phyloP scores from a whole-genome alignment of 2,329 filamentous ascomycete species.

The Colletotrichum endophyticum region DNA sequence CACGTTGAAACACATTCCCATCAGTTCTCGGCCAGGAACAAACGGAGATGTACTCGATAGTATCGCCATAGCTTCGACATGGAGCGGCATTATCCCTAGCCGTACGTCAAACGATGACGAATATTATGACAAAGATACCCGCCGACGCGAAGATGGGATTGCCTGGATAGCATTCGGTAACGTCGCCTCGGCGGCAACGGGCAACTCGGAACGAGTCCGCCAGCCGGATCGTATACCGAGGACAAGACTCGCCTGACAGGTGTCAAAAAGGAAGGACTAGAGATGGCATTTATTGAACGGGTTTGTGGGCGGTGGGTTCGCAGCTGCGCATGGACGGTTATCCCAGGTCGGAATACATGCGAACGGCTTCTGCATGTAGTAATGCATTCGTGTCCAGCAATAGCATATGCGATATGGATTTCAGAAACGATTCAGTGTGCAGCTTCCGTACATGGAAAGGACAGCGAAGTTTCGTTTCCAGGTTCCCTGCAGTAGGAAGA shows the following conservation, averaged over 20 bases:
- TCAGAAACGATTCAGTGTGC: neutral
- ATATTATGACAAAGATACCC: neutral
- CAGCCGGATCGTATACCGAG: neutral
- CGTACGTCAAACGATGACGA: neutral
- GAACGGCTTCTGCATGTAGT: neutral
- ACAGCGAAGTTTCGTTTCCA: conserved; percentile 9
- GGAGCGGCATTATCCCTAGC: neutral
- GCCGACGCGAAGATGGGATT: neutral
- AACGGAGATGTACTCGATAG: neutral
- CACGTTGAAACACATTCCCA: neutral
- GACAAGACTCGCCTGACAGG: neutral
- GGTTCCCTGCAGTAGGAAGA: neutral
- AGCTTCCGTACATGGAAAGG: neutral
- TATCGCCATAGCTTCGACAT: neutral
- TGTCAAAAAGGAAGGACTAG: neutral
- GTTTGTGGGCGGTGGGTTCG: neutral
- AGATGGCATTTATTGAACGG: neutral
- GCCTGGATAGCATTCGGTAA: neutral
- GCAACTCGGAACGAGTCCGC: neutral
- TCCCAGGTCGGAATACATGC: neutral
- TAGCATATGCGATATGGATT: conserved; percentile 12
- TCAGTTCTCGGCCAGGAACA: neutral
- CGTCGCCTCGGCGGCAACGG: neutral
- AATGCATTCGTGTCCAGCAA: neutral
- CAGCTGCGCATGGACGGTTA: neutral